Percentiles rank a stretch among this genome's conserved stretches.
Conservation (phyloP, 2,329 filamentous ascomycete species). For the Fulvia fulva region DNA sequence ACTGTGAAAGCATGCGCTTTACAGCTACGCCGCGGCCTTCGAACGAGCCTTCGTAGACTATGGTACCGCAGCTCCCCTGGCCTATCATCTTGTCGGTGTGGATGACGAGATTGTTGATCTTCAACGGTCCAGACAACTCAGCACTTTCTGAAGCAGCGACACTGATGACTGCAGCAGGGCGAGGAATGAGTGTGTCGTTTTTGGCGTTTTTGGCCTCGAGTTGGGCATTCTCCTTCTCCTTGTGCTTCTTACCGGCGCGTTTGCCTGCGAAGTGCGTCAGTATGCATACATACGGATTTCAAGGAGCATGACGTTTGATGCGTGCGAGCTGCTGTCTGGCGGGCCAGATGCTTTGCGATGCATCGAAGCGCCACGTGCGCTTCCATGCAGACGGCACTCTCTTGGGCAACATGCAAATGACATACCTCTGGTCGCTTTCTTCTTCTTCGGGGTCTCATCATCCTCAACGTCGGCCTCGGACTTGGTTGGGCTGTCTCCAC, state of each 20-base stretch:
- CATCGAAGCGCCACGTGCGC: no score
- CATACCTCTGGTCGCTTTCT: slow-evolving; percentile 45
- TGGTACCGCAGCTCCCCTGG: slow-evolving; percentile 90
- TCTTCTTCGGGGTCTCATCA: slow-evolving; percentile 38
- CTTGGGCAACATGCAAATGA: neutral
- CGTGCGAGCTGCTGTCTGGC: no score
- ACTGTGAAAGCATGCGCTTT: slow-evolving; percentile 93
- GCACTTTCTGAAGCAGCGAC: slow-evolving; percentile 40
- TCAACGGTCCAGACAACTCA: slow-evolving; percentile 47
- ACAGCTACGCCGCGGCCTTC: slow-evolving; percentile 87
- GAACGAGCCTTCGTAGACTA: slow-evolving; percentile 91
- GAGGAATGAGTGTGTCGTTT: slow-evolving; percentile 10
- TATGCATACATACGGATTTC: no score
- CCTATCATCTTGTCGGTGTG: slow-evolving; percentile 59
- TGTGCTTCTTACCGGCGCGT: slow-evolving; percentile 43
- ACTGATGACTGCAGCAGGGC: slow-evolving; percentile 40
- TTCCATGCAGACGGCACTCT: no score
- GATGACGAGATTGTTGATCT: slow-evolving; percentile 59
- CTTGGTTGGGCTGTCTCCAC: slow-evolving; percentile 8
- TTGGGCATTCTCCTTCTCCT: slow-evolving; percentile 38
- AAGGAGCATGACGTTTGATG: no score
- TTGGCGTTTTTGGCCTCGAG: slow-evolving; percentile 33
- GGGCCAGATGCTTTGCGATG: no score
- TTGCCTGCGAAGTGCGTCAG: slow-evolving; percentile 29
- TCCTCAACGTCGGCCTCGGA: slow-evolving; percentile 28